Evolutionary conservation across 2,329 filamentous ascomycete genomes (phyloP).

Genomic region (Aaosphaeria pasadenensis): DNA sequence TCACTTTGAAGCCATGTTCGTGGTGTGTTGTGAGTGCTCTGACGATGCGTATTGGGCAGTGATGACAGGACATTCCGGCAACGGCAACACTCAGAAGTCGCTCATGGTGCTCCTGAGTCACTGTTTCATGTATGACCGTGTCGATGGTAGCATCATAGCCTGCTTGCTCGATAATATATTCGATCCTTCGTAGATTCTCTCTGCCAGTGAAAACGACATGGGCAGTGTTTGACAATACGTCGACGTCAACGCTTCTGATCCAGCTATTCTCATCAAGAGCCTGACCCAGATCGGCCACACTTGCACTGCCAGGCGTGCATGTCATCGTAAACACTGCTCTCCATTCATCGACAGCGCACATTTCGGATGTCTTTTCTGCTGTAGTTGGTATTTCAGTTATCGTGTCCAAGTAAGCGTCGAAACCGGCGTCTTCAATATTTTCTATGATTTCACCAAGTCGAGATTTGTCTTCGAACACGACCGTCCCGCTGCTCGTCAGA

Average conservation of each 20-base stretch:
- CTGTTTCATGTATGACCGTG: slow-evolving; percentile 18
- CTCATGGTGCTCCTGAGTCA: slow-evolving; percentile 13
- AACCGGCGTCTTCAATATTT: slow-evolving; percentile 50
- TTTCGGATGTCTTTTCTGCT: slow-evolving; percentile 2
- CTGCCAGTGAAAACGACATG: slow-evolving; percentile 49
- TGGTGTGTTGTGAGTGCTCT: slow-evolving; percentile 54
- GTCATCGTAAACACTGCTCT: slow-evolving; percentile 54
- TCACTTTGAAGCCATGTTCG: slow-evolving; percentile 22
- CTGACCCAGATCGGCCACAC: slow-evolving; percentile 48
- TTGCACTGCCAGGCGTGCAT: slow-evolving; percentile 46
- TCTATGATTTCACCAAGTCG: slow-evolving; percentile 45
- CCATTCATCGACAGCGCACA: slow-evolving; percentile 22
- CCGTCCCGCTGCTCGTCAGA: slow-evolving; percentile 48
- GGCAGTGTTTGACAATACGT: slow-evolving; percentile 51
- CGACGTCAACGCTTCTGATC: slow-evolving; percentile 49
- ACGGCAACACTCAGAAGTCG: slow-evolving; percentile 36
- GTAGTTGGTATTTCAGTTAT: slow-evolving; percentile 16
- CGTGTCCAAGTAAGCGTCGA: slow-evolving; percentile 39
- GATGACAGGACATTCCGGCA: slow-evolving; percentile 46
- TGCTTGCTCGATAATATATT: slow-evolving; percentile 49
- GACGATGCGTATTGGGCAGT: slow-evolving; percentile 50
- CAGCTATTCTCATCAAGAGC: slow-evolving; percentile 46
- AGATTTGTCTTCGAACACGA: slow-evolving; percentile 48
- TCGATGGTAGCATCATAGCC: slow-evolving; percentile 42
- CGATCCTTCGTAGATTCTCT: slow-evolving; percentile 44